Conservation (phyloP, 495 filamentous ascomycete species). For the Cudoniella acicularis region DNA sequence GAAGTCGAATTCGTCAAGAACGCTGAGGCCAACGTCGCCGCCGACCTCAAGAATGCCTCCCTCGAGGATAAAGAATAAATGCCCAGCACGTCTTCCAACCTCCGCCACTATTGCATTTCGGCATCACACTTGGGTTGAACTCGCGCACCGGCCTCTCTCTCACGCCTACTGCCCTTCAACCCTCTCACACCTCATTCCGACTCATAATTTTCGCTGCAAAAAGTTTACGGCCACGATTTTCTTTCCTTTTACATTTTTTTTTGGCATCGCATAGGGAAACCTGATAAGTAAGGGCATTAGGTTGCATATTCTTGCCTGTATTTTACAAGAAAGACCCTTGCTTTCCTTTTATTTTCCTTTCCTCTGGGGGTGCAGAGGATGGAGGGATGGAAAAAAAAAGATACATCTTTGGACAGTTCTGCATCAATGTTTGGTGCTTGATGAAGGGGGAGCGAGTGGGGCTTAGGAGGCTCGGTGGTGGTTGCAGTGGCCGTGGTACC, state of each 20-base stretch:
- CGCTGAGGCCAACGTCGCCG: constrained; percentile 37
- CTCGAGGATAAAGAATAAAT: constrained; percentile 55
- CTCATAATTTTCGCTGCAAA: background rate
- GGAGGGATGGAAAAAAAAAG: background rate
- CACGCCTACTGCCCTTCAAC: background rate
- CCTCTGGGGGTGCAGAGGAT: background rate
- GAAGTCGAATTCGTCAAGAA: constrained; percentile 20
- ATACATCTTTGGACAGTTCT: background rate
- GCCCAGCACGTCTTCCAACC: no score
- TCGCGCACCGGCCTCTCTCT: background rate
- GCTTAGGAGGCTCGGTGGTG: no score
- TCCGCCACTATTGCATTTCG: background rate
- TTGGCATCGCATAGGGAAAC: constrained; percentile 1
- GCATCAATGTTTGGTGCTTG: background rate
- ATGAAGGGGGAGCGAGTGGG: no score
- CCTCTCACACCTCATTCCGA: background rate
- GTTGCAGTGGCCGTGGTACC: no score
- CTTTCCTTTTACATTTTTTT: constrained; percentile 1
- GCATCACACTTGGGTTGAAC: no score
- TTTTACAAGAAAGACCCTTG: constrained; percentile 1
- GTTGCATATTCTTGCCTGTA: constrained; percentile 12
- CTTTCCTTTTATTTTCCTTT: background rate
- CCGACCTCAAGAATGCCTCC: constrained; percentile 67
- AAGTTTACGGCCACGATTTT: background rate
- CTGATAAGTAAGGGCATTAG: background rate